Evolutionary conservation across 2,329 filamentous ascomycete genomes (phyloP).

Genomic region (Hypoxylon sp.): DNA sequence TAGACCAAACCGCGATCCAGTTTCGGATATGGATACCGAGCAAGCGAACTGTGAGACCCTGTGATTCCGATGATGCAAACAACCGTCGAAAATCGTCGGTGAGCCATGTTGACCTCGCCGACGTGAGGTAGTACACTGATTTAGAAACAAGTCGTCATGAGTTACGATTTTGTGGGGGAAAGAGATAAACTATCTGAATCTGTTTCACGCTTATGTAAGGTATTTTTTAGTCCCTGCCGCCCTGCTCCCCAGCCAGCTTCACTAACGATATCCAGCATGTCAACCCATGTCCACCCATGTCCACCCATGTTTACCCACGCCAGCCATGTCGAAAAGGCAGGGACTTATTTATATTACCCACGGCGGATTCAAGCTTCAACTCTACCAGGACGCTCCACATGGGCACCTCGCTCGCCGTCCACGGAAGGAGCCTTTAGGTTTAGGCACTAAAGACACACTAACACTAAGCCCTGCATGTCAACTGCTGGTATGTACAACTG

Average conservation of each 20-base stretch:
- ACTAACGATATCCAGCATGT: slow-evolving; percentile 3
- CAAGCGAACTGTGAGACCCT: slow-evolving; percentile 20
- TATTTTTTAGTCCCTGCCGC: slow-evolving; percentile 18
- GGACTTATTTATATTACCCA: slow-evolving; percentile 35
- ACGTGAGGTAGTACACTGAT: not conserved
- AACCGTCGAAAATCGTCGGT: slow-evolving; percentile 21
- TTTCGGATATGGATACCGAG: slow-evolving; percentile 41
- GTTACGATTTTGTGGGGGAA: slow-evolving; percentile 32
- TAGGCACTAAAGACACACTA: slow-evolving; percentile 24
- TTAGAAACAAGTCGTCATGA: slow-evolving; percentile 13
- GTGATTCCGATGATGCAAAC: slow-evolving; percentile 33
- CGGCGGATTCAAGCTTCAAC: slow-evolving; percentile 46
- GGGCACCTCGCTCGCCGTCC: slow-evolving; percentile 25
- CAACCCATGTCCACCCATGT: not conserved
- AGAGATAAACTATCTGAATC: slow-evolving; percentile 14
- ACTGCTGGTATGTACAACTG: not conserved
- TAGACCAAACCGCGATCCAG: slow-evolving; percentile 11
- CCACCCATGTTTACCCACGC: not conserved
- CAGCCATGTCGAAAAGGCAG: slow-evolving; percentile 6
- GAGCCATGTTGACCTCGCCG: not conserved
- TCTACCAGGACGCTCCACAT: slow-evolving; percentile 40
- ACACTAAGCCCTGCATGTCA: slow-evolving; percentile 39
- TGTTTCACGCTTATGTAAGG: slow-evolving; percentile 34
- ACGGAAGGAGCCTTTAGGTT: slow-evolving; percentile 46
- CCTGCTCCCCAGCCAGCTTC: slow-evolving; percentile 21